Base-by-base conservation (phyloP, 352 stramenopile species). In the Phytophthora tentaculata region DNA sequence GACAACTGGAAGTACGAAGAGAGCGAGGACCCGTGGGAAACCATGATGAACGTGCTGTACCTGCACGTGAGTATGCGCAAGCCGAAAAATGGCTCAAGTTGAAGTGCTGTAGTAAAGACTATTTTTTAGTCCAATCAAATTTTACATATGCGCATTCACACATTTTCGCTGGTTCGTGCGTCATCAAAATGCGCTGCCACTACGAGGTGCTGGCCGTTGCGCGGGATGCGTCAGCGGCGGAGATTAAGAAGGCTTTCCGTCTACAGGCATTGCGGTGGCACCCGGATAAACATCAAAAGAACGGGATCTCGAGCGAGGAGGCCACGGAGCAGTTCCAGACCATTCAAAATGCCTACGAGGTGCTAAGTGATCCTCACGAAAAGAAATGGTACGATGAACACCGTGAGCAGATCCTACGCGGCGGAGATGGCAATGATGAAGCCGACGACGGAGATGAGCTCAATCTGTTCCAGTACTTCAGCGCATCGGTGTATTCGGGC, bases 301-400 rank as follows among this genome's bases (percentile, higher is more conserved):
- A 90, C 60, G 75, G 74, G 28, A 81, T 94, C 53, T 86, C 85
- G 29, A 71, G 68, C 49, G 88, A 93, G 14, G 88, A 95, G 56
- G 85, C 88, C 13, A 96, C 88, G 20, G 57, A 84, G 64, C 75
- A 81, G 47, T 96, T 96, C 74, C 86, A 96, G 68, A 84, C 89
- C 65, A 90, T 96, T 60, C 88, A 96, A 73, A 91, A 74, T 66
- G 86, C 88, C 14, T 96, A 96, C 71, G 86, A 93, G 64, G 86
- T 96, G 67, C 81, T 96, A 29, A 94, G 84, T 51, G 86, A 96
- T 69, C 71, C 83, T 47, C 86, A 94, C 56, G 85, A 95, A 68
- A 86, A 86, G 72, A 91, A 94, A 75, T 96, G 88, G 88, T 96
- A 96, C 74, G 88, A 96, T 68, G 85, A 96, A 26, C 88, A 96